A percentile compares a stretch with the other conserved stretches of the same genome.
Conservation (phyloP, 2,329 filamentous ascomycete species). For the Kalmusia sp. region DNA sequence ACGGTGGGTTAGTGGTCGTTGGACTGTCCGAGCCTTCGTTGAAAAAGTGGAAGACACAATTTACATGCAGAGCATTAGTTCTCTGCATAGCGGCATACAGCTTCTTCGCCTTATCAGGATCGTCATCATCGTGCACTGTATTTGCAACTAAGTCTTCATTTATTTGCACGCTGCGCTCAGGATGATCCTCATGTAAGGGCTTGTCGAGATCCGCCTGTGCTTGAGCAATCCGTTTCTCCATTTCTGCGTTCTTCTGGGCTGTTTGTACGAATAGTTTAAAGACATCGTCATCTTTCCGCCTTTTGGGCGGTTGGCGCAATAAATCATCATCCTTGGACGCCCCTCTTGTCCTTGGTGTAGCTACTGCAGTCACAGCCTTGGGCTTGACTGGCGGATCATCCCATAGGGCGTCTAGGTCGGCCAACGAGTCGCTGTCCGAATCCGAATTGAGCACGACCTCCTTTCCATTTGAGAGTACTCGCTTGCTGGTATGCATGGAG, state of each 20-base stretch:
- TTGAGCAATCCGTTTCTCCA: constrained; percentile 34
- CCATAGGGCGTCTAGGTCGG: constrained; percentile 57
- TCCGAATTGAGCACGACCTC: constrained; percentile 69
- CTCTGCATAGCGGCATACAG: constrained; percentile 65
- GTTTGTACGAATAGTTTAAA: constrained; percentile 32
- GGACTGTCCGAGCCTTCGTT: constrained; percentile 9
- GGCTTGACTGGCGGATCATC: constrained; percentile 18
- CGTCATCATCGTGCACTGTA: constrained; percentile 69
- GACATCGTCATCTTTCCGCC: constrained; percentile 20
- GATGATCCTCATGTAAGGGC: constrained; percentile 21
- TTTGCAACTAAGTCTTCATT: constrained; percentile 35
- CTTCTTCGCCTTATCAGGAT: constrained; percentile 68
- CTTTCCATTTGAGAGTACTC: constrained; percentile 61
- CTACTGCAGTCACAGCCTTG: constrained; percentile 13
- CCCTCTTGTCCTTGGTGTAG: constrained; percentile 9
- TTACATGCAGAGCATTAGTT: constrained; percentile 64
- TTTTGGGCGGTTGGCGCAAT: constrained; percentile 30
- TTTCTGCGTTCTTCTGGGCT: constrained; percentile 29
- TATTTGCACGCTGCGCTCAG: constrained; percentile 13
- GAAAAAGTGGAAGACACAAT: constrained; percentile 66
- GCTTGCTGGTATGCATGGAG: constrained; percentile 51
- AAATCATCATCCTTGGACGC: constrained; percentile 22
- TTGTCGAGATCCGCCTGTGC: constrained; percentile 35
- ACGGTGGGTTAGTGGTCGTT: constrained; percentile 7
- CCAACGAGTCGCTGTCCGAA: constrained; percentile 64